A percentile compares a stretch with the other conserved stretches of the same genome.
Evolutionary conservation across 164 flowering plant genomes (phyloP).

Genomic region (Piper longum): DNA sequence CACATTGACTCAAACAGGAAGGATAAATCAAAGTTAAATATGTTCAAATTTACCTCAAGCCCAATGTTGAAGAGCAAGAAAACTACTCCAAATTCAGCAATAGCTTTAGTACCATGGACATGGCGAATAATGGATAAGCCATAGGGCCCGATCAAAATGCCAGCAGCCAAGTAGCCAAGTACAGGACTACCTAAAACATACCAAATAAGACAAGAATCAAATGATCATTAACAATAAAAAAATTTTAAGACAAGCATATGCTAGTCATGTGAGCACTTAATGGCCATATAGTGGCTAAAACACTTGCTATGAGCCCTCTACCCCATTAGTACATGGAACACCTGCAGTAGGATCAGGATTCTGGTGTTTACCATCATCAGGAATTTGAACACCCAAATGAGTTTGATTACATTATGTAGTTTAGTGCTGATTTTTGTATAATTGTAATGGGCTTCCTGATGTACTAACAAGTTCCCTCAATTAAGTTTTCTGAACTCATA

Average conservation of each 20-base stretch:
- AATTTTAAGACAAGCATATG: not conserved
- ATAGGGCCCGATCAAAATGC: constrained; percentile 97
- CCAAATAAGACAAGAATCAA: not conserved
- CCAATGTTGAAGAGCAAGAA: constrained; percentile 96
- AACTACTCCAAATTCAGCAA: constrained; percentile 99
- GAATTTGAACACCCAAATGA: too few species aligned
- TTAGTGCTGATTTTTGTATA: too few species aligned
- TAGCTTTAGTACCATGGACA: constrained; percentile 97
- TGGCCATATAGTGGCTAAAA: too few species aligned
- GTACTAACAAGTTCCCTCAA: too few species aligned
- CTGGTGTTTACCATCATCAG: too few species aligned
- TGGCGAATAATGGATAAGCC: constrained; percentile 94
- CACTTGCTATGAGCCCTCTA: too few species aligned
- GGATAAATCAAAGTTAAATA: not conserved
- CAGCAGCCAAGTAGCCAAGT: constrained; percentile 97
- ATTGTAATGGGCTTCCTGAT: too few species aligned
- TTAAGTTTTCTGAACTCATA: too few species aligned
- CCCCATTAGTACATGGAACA: too few species aligned
- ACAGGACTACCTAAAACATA: constrained; percentile 85
- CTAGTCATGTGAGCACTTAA: not conserved
- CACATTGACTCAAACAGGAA: not conserved
- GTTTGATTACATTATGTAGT: too few species aligned
- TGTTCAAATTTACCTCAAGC: constrained; percentile 61
- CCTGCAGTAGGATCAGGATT: too few species aligned
- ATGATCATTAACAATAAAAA: too few species aligned